Evolutionary conservation across 202 grass and related monocot genomes (phyloP), one percentile per base, ranked within the genome.

Genomic region (Panicum hallii): DNA sequence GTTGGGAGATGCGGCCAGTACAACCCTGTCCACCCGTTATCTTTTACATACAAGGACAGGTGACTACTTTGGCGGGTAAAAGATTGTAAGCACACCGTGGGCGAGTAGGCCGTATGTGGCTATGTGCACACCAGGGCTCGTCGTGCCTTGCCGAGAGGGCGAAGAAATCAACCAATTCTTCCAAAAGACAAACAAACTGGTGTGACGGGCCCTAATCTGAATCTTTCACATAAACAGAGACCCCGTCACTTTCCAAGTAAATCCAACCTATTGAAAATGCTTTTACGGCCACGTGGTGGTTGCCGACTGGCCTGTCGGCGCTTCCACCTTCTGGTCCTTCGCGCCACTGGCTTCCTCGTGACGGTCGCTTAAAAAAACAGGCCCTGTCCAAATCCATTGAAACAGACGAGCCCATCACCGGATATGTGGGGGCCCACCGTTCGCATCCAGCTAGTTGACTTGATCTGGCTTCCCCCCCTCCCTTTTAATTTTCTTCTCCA

Each of bases 241-340:
- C 1, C 22, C 28, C 4, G 13, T 79, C 74, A 6, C 43, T 22
- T 55, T 87, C 70, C 14, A 63, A 9, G 23, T 65, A 12, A 11
- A 43, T 67, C 30, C 43, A 9, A 41, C 13, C 19, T 13, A 50
- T 7, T 11, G 15, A 79, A 77, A 70, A 45, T 13, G 4, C 3
- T 3, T 57, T 2, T 57, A 22, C 28, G 52, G 13, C 53, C 54
- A 89, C 54, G 36, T 85, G 83, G 67, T 32, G 23, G 12, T 11
- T 22, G 11, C 1, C 58, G 66, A 79, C 28, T 79, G 67, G 66
- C 4, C n/a, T 83, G 84, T 69, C 84, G 88, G 80, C 34, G 52
- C 64, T 76, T 70, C 61, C 43, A 16, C 34, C 43, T 9, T 32
- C 26, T 28, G 17, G 17, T 42, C 48, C 15, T 20, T 74, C 61